phyloP scores from a whole-genome alignment of 208 protist species.

The Trypanosoma congolense region DNA sequence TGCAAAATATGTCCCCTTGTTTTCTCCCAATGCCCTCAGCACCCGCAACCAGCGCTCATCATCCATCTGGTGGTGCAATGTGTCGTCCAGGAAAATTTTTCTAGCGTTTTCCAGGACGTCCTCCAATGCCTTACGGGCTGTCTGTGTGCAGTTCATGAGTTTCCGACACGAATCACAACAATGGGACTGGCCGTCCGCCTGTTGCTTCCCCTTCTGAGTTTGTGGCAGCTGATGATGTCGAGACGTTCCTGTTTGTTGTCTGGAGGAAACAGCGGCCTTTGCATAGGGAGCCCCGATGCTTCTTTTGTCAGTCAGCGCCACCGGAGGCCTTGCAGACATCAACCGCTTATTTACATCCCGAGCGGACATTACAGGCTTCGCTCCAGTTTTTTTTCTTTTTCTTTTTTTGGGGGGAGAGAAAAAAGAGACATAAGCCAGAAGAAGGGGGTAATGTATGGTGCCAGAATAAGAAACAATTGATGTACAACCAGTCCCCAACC shows the following conservation, averaged over 20 bases:
- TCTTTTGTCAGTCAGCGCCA: not conserved
- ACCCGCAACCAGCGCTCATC: constrained; percentile 62
- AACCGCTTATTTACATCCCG: no score
- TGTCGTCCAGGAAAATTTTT: constrained; percentile 46
- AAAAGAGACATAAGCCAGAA: constrained; percentile 4
- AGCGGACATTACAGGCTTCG: no score
- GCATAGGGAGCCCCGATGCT: not conserved
- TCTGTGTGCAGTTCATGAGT: constrained; percentile 12
- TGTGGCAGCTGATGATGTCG: not conserved
- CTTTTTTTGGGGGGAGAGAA: not conserved
- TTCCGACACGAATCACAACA: constrained; percentile 17
- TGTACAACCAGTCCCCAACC: no score
- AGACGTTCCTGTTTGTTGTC: not conserved
- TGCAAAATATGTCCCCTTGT: constrained; percentile 18
- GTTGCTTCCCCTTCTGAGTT: not conserved
- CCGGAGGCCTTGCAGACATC: no score
- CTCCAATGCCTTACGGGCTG: constrained; percentile 22
- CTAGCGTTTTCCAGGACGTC: constrained; percentile 43
- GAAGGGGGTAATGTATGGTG: not conserved
- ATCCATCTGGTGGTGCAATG: constrained; percentile 54
- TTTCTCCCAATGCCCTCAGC: constrained; percentile 33
- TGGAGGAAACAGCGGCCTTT: not conserved
- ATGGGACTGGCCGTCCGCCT: not conserved
- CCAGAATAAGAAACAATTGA: no score
- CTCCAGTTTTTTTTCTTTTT: no score